Evolutionary conservation across 1,284 basidiomycete genomes (phyloP).

Genomic region (Ceratobasidium sp.): DNA sequence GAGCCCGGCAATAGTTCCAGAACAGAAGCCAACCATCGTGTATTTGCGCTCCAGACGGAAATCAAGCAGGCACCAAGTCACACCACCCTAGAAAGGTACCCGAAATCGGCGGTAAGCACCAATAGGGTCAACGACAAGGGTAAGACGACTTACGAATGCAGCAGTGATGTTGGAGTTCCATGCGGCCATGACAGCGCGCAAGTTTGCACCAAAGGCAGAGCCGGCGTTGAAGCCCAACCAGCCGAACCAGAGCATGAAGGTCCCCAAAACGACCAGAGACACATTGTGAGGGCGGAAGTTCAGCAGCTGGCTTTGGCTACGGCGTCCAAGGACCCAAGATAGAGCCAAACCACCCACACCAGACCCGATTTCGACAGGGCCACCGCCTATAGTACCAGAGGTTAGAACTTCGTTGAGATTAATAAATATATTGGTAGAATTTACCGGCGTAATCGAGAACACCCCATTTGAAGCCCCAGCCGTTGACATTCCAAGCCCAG

Average conservation of each 20-base stretch:
- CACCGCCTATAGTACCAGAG: conserved; percentile 72
- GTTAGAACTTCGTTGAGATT: conserved; percentile 28
- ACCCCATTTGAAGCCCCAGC: conserved; percentile 93
- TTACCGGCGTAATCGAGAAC: conserved; percentile 86
- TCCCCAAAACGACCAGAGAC: conserved; percentile 89
- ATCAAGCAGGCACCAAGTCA: conserved; percentile 54
- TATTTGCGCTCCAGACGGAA: conserved; percentile 61
- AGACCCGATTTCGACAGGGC: conserved; percentile 93
- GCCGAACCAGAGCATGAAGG: conserved; percentile 92
- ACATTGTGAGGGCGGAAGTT: conserved; percentile 96
- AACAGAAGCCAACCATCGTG: conserved; percentile 92
- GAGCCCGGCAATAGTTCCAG: conserved; percentile 86
- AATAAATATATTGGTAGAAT: conserved; percentile 45
- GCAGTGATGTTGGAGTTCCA: conserved; percentile 91
- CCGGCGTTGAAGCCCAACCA: conserved; percentile 68
- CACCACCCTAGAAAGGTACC: conserved; percentile 48
- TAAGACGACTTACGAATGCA: conserved; percentile 71
- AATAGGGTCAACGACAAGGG: conserved; percentile 78
- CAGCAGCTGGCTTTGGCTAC: conserved; percentile 83
- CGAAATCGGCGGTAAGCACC: conserved; percentile 85
- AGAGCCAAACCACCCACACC: conserved; percentile 90
- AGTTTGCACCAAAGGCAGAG: conserved; percentile 90
- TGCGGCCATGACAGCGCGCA: conserved; percentile 87
- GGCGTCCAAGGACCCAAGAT: conserved; percentile 83
- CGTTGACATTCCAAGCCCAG: conserved; percentile 82